Evolutionary conservation across 148 eudicot genomes (phyloP).

Genomic region (Cornus suecica): DNA sequence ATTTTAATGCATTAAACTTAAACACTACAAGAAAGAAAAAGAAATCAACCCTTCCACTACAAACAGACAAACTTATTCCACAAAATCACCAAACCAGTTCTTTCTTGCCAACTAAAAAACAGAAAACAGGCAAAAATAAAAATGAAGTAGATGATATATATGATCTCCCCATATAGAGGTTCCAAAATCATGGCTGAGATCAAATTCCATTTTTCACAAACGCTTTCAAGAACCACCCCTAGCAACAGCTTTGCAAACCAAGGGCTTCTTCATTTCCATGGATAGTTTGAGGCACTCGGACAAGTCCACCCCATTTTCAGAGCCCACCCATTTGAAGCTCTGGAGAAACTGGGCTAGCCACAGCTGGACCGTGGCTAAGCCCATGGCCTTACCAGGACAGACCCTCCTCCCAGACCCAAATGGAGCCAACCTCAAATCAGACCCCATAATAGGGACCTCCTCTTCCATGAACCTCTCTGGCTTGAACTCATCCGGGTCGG

Average conservation of each 20-base stretch:
- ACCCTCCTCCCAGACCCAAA: slow-evolving; percentile 92
- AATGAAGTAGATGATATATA: too few relatives aligned
- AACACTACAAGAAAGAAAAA: not conserved
- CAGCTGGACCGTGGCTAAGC: slow-evolving; percentile 70
- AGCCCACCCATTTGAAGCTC: slow-evolving; percentile 62
- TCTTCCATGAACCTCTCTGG: slow-evolving; percentile 75
- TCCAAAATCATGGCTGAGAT: slow-evolving; percentile 21
- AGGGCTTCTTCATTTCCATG: slow-evolving; percentile 78
- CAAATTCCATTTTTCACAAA: too few relatives aligned
- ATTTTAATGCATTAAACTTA: not conserved
- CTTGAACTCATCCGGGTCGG: slow-evolving; percentile 50
- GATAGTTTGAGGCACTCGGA: slow-evolving; percentile 75
- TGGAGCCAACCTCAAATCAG: slow-evolving; percentile 76
- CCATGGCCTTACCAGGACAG: slow-evolving; percentile 86
- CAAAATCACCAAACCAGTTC: not conserved
- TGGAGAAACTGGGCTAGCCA: slow-evolving; percentile 91
- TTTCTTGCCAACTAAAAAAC: not conserved
- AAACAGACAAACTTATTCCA: not conserved
- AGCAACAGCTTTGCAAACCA: slow-evolving; percentile 76
- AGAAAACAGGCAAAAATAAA: too few relatives aligned
- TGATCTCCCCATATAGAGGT: not conserved
- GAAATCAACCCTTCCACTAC: not conserved
- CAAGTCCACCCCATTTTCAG: slow-evolving; percentile 55
- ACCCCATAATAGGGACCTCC: slow-evolving; percentile 77
- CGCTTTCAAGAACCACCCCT: slow-evolving; percentile 34